These are phyloP conservation scores for Rhizophora apiculata DNA, from an alignment of 345 rosid genomes.

Conservation along the genomic window DNA sequence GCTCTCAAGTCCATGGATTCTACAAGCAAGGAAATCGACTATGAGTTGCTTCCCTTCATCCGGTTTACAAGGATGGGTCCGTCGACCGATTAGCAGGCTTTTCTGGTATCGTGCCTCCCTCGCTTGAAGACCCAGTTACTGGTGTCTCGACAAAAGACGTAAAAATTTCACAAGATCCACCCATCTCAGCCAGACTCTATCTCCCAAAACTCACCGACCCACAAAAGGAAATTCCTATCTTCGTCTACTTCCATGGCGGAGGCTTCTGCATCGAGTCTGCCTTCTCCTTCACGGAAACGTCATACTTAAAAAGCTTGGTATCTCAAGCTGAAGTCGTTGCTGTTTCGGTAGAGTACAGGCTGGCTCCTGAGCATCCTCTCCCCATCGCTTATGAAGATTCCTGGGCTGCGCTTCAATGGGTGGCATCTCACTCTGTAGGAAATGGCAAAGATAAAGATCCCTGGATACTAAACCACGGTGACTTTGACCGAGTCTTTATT, in stretches of 20 bases:
- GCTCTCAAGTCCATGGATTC: background rate
- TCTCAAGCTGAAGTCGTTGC: conserved; percentile 29
- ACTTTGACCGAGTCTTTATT: background rate
- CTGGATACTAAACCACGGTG: conserved; percentile 29
- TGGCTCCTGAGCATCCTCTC: conserved; percentile 46
- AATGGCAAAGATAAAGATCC: conserved; percentile 22
- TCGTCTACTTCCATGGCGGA: conserved; percentile 50
- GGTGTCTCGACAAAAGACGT: conserved; percentile 38
- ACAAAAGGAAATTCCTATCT: conserved; percentile 28
- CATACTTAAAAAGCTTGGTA: conserved; percentile 24
- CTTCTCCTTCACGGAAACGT: conserved; percentile 23
- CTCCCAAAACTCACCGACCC: conserved; percentile 27
- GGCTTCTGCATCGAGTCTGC: conserved; percentile 44
- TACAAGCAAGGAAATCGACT: conserved; percentile 17
- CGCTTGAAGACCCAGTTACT: conserved; percentile 23
- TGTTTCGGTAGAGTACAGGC: conserved; percentile 43
- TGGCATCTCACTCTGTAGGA: conserved; percentile 23
- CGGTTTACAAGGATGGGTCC: conserved; percentile 41
- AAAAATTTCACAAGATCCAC: conserved; percentile 24
- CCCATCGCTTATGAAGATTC: conserved; percentile 42
- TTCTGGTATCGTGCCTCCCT: conserved; percentile 23
- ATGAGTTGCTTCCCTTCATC: conserved; percentile 24
- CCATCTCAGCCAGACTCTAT: conserved; percentile 34
- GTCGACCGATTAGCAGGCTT: conserved; percentile 22
- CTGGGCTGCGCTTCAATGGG: conserved; percentile 45